Conservation (phyloP, 805 yeast species). For the Clavispora asparagi region DNA sequence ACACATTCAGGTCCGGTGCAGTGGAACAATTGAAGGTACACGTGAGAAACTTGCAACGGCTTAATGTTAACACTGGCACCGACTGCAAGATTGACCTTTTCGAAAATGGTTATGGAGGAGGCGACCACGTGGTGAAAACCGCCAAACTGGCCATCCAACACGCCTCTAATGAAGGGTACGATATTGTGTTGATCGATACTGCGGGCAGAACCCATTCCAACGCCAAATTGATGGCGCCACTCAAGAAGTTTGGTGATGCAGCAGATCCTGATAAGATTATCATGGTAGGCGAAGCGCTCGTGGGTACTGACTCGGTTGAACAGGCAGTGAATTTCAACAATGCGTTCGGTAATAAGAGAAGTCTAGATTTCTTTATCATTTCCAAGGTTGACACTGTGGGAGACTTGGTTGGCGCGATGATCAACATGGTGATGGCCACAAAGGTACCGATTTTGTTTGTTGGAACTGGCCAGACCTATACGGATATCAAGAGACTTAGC, state of each 20-base stretch:
- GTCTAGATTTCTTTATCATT: conserved; percentile 83
- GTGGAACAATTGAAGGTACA: conserved; percentile 96
- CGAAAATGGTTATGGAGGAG: conserved; percentile 95
- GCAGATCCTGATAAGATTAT: conserved; percentile 95
- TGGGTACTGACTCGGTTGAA: conserved; percentile 94
- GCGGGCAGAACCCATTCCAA: conserved; percentile 98
- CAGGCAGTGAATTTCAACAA: conserved; percentile 91
- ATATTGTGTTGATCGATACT: conserved; percentile 89
- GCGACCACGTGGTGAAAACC: conserved; percentile 87
- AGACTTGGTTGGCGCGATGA: conserved; percentile 92
- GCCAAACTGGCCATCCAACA: conserved; percentile 86
- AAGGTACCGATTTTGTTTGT: conserved; percentile 92
- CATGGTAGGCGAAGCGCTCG: conserved; percentile 98
- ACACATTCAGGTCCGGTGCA: conserved; percentile 96
- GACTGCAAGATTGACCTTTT: conserved; percentile 61
- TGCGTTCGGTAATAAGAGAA: conserved; percentile 82
- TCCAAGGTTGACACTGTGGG: conserved; percentile 98
- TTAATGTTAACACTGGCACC: conserved; percentile 46
- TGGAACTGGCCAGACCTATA: conserved; percentile 96
- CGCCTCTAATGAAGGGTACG: conserved; percentile 66
- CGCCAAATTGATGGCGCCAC: conserved; percentile 89
- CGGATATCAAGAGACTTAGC: conserved; percentile 84
- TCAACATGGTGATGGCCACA: conserved; percentile 94
- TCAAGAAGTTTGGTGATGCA: conserved; percentile 90
- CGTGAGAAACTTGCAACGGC: conserved; percentile 72